Conservation (phyloP, 306 rosid species). For the Prunus mume region DNA sequence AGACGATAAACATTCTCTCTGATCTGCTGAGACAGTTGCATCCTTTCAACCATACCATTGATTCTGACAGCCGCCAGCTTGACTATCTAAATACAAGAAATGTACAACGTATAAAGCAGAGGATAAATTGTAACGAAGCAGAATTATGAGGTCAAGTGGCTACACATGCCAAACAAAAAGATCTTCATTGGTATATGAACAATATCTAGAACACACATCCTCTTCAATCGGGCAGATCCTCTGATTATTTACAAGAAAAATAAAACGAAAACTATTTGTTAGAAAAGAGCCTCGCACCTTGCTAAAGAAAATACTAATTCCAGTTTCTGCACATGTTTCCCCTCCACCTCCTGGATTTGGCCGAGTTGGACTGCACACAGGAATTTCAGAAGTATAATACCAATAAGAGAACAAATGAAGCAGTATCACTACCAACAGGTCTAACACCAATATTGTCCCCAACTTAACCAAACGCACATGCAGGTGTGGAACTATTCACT, state of each 20-base stretch:
- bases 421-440: not conserved
- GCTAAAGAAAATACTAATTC: conserved; percentile 80
- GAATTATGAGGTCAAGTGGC: not conserved
- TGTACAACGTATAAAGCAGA: not conserved
- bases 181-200: not conserved
- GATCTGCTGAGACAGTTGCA: conserved; percentile 82
- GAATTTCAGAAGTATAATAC: conserved; percentile 11
- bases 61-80: conserved; percentile 99
- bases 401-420: conserved; percentile 7
- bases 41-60: conserved; percentile 95
- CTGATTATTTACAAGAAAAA: conserved; percentile 1
- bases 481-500: too few species aligned
- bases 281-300: conserved; percentile 51
- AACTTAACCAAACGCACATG: too few species aligned
- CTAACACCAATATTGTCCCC: too few species aligned
- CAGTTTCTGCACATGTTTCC: conserved; percentile 98
- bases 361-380: conserved; percentile 80
- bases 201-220: not conserved
- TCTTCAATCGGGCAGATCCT: conserved; percentile 1
- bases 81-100: conserved; percentile 49
- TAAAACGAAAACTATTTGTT: not conserved
- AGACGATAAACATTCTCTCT: conserved; percentile 88
- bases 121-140: not conserved
- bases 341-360: conserved; percentile 99
- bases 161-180: not conserved